phyloP scores from a whole-genome alignment of 768 basidiomycete genomes.

The Hydnomerulius pinastri region DNA sequence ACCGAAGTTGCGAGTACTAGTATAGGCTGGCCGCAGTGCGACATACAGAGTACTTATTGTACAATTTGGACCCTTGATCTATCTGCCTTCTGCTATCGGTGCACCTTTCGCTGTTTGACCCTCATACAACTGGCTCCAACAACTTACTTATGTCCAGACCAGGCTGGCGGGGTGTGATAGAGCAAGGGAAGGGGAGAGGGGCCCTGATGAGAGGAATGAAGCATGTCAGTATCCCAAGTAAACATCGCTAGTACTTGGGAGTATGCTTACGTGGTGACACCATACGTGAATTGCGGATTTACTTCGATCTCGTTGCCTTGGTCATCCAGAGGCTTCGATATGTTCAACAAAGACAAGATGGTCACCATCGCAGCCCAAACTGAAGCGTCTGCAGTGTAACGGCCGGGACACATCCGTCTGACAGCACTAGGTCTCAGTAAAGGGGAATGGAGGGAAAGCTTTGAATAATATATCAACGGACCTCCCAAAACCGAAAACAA shows the following conservation, averaged over 20 bases:
- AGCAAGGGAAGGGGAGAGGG: conserved; percentile 15
- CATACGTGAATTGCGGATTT: conserved; percentile 12
- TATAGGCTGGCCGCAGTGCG: no score
- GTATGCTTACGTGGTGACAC: conserved; percentile 12
- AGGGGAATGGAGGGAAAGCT: background rate
- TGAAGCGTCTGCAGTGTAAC: conserved; percentile 28
- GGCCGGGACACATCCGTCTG: conserved; percentile 35
- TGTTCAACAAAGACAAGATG: conserved; percentile 26
- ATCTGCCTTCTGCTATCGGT: no score
- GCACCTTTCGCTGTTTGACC: no score
- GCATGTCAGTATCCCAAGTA: background rate
- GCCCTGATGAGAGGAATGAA: conserved; percentile 9
- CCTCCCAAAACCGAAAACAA: conserved; percentile 27
- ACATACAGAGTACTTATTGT: no score
- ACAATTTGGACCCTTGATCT: no score
- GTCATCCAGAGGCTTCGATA: conserved; percentile 25
- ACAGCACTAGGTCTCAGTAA: background rate
- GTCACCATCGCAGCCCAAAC: conserved; percentile 33
- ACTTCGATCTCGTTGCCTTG: conserved; percentile 28
- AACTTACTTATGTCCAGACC: conserved; percentile 7
- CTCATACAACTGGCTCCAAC: background rate
- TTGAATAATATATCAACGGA: background rate
- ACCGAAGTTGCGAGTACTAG: no score
- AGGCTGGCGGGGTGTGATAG: conserved; percentile 5
- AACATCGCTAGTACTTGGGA: no score